Evolutionary conservation across 2,329 filamentous ascomycete genomes (phyloP).

Genomic region (Tolypocladium tropicale): DNA sequence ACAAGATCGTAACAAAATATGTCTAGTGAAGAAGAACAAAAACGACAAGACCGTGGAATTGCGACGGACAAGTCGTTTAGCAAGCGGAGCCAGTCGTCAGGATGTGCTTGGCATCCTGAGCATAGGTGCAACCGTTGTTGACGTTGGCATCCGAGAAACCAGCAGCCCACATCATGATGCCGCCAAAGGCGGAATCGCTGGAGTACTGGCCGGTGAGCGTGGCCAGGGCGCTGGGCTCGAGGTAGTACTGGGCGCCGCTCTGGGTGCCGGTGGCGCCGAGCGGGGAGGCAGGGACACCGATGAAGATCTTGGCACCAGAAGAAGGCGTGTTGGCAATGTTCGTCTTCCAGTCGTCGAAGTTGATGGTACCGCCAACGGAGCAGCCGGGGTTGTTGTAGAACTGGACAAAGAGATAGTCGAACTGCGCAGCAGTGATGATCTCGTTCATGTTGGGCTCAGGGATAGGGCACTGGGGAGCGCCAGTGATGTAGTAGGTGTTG

Average conservation of each 20-base stretch:
- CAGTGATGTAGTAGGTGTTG: conserved; percentile 31
- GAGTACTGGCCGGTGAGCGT: conserved; percentile 17
- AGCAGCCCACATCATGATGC: conserved; percentile 31
- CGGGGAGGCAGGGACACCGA: conserved; percentile 18
- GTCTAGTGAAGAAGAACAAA: neutral
- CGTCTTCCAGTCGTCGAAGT: conserved; percentile 15
- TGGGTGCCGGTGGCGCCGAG: conserved; percentile 23
- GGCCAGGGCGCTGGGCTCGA: conserved; percentile 18
- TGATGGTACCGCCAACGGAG: conserved; percentile 14
- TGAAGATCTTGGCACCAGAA: conserved; percentile 15
- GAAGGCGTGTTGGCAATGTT: conserved; percentile 15
- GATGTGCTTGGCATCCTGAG: conserved; percentile 27
- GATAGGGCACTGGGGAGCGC: conserved; percentile 31
- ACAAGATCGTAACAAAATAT: neutral
- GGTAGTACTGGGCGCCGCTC: conserved; percentile 22
- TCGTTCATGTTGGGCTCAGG: conserved; percentile 26
- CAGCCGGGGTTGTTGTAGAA: conserved; percentile 37
- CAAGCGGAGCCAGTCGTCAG: conserved; percentile 9
- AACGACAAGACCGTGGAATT: neutral
- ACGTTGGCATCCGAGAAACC: conserved; percentile 25
- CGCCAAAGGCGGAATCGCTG: conserved; percentile 19
- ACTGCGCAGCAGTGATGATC: conserved; percentile 21
- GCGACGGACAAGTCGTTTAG: neutral
- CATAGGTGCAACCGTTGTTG: conserved; percentile 27
- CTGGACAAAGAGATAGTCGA: conserved; percentile 31